phyloP scores from a whole-genome alignment of 2,329 filamentous ascomycete species.

The Thelonectria rubi region DNA sequence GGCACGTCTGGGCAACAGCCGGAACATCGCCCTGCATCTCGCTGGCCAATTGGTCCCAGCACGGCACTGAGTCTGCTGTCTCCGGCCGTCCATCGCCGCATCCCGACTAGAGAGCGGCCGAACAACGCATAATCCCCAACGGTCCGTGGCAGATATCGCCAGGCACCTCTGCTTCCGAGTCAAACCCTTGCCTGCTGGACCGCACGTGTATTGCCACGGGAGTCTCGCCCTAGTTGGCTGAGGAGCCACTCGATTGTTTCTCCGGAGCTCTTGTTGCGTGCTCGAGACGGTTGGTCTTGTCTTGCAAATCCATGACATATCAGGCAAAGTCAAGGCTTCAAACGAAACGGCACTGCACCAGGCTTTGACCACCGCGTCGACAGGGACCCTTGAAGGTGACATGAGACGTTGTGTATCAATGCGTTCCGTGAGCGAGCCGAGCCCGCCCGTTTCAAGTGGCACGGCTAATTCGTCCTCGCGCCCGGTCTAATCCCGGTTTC shows the following conservation, averaged over 20 bases:
- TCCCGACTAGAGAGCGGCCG: slow-evolving; percentile 1
- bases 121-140: neutral
- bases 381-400: neutral
- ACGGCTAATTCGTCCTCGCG: neutral
- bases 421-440: slow-evolving; percentile 25
- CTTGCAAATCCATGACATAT: neutral
- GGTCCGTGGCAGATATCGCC: neutral
- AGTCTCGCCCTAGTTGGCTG: too few relatives aligned
- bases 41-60: slow-evolving; percentile 9
- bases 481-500: neutral
- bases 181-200: neutral
- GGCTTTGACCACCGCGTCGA: neutral
- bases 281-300: neutral
- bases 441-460: slow-evolving; percentile 15
- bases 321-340: neutral
- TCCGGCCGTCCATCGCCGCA: slow-evolving; percentile 14
- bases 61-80: neutral
- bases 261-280: neutral
- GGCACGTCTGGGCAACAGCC: slow-evolving; percentile 23
- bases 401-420: slow-evolving; percentile 10
- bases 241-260: neutral
- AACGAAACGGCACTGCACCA: too few relatives aligned
- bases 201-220: neutral
- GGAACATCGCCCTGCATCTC: too few relatives aligned
- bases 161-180: neutral